Conservation (phyloP, 306 rosid species). For the Fragaria vesca region DNA sequence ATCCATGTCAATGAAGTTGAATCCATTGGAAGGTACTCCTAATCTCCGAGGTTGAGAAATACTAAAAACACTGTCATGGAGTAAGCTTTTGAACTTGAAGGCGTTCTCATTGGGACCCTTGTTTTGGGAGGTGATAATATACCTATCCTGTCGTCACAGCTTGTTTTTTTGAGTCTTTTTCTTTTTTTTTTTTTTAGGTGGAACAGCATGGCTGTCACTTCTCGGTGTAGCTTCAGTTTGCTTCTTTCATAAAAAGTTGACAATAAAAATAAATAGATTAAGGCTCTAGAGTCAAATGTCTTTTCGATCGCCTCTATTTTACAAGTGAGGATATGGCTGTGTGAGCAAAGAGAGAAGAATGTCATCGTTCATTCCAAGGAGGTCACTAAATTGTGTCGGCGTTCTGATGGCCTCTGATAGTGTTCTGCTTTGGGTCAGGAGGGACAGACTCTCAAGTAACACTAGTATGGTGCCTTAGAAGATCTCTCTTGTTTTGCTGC, state of each 20-base stretch:
- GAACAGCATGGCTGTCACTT: not conserved
- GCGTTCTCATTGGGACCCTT: conserved; percentile 1
- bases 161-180: not conserved
- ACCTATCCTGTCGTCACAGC: not conserved
- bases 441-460: not conserved
- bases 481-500: not conserved
- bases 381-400: not conserved
- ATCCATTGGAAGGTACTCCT: not conserved
- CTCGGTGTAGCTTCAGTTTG: not conserved
- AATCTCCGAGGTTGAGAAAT: not conserved
- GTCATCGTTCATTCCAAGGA: not conserved
- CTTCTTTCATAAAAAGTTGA: not conserved
- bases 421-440: not conserved
- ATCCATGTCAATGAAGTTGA: not conserved
- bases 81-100: not conserved
- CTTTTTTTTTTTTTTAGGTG: not conserved
- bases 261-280: not conserved
- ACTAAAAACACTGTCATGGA: not conserved
- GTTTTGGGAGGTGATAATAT: conserved; percentile 3
- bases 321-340: not conserved
- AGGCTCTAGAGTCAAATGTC: not conserved
- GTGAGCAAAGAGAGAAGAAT: not conserved
- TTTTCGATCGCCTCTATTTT: not conserved
- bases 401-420: not conserved
- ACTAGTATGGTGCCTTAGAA: not conserved